Evolutionary conservation across 768 basidiomycete species (phyloP).

Genomic region (Termitomyces sp.): DNA sequence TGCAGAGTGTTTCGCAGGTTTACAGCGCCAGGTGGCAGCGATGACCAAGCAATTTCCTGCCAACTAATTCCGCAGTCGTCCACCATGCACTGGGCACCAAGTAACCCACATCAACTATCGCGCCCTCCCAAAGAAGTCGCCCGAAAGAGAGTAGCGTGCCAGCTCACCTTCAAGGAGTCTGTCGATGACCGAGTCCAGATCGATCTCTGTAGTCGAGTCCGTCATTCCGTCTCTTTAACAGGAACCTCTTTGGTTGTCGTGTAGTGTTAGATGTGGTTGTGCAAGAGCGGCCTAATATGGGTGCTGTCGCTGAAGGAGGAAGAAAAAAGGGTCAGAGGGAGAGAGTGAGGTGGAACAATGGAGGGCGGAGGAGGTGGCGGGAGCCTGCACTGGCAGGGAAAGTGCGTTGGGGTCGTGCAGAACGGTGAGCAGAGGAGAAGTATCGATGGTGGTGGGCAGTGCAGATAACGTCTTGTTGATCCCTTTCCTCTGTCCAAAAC

Average conservation of each 20-base stretch:
- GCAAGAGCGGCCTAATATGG: background rate
- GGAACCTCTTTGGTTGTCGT: constrained; percentile 6
- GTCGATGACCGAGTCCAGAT: constrained; percentile 99
- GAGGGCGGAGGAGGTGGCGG: constrained; percentile 4
- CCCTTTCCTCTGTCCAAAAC: constrained; percentile 25
- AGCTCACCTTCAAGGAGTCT: constrained; percentile 91
- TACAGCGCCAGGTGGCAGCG: constrained; percentile 11
- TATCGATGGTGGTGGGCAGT: constrained; percentile 44
- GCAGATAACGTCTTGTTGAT: constrained; percentile 36
- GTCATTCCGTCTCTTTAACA: constrained; percentile 45
- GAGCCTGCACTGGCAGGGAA: constrained; percentile 12
- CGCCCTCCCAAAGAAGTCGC: background rate
- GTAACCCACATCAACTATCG: background rate
- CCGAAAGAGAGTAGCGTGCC: constrained; percentile 7
- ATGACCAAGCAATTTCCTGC: constrained; percentile 1
- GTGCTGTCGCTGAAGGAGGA: constrained; percentile 8
- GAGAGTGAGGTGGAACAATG: background rate
- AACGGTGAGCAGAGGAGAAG: constrained; percentile 16
- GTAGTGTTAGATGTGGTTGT: constrained; percentile 4
- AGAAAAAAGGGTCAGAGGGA: constrained; percentile 10
- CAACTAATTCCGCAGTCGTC: background rate
- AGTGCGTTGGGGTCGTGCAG: constrained; percentile 10
- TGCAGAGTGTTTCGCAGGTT: background rate
- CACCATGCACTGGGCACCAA: background rate
- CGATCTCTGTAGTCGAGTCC: constrained; percentile 86